phyloP scores from a whole-genome alignment of 805 yeast genomes.

The Yarrowia sp. region DNA sequence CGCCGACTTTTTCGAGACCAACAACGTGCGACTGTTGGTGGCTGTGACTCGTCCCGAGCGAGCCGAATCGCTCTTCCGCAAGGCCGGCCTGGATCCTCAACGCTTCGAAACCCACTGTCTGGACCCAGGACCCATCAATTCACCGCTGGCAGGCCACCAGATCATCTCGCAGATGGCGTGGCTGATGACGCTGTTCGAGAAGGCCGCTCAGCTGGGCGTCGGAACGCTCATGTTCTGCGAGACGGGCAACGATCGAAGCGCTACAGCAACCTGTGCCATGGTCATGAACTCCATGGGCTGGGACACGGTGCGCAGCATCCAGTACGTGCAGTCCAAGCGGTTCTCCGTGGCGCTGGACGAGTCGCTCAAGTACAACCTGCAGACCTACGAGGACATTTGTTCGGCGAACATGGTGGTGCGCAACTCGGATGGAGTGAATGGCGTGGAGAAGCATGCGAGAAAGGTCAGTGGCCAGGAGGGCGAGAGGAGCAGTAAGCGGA shows the following conservation, averaged over 20 bases:
- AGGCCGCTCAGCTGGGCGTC: neutral
- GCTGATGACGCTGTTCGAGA: neutral
- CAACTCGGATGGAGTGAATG: neutral
- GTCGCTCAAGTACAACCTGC: constrained; percentile 31
- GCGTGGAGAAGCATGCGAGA: neutral
- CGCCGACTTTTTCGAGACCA: constrained; percentile 40
- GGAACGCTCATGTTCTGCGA: constrained; percentile 37
- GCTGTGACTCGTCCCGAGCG: constrained; percentile 28
- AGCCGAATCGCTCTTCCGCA: constrained; percentile 12
- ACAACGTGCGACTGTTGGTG: constrained; percentile 40
- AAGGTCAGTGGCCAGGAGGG: neutral
- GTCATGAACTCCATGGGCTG: constrained; percentile 33
- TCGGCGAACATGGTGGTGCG: constrained; percentile 15
- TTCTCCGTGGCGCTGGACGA: constrained; percentile 36
- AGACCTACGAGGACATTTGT: constrained; percentile 32
- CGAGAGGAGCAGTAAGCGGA: neutral
- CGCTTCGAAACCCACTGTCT: constrained; percentile 12
- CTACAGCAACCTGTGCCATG: constrained; percentile 38
- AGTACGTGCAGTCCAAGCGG: constrained; percentile 37
- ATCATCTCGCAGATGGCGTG: constrained; percentile 18
- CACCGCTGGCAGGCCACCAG: constrained; percentile 21
- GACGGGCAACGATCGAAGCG: constrained; percentile 39
- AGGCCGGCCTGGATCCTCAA: neutral
- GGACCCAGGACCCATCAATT: constrained; percentile 14
- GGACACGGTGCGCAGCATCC: constrained; percentile 33